Base-by-base conservation (phyloP, 2,329 filamentous ascomycete species). In the Xylaria sp. region DNA sequence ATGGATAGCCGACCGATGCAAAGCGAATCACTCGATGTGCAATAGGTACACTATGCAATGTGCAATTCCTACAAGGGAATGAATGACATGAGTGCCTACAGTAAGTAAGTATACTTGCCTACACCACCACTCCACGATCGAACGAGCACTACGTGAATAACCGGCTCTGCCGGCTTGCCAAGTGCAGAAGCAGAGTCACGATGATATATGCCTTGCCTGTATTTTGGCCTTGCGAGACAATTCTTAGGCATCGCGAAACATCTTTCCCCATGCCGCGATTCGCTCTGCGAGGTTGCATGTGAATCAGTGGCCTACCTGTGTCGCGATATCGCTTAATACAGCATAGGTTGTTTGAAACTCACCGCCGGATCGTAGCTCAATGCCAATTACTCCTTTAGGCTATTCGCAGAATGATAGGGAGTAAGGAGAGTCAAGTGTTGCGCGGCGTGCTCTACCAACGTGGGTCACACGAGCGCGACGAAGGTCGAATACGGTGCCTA, bases 331-430 rank as follows among this genome's bases (percentile, higher is more conserved):
- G 47, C 50, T 53, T n/a, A 53, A 32, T 53, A 53, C 50, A 53
- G 21, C 27, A 53, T 58, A 64, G 21, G 53, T 32, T 59, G 61
- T 60, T 69, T 73, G 73, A 76, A 73, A 76, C 74, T 76, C 74
- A 76, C 75, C 75, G 75, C 75, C 59, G 69, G 17, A 62, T 58
- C 34, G 17, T 54, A 62, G 24, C 32, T 24, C 45, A 51, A n/a
- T 11, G 19, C 32, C 48, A 65, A 47, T 63, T 65, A 48, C 67
- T 63, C 67, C 19, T 62, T 66, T 62, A 53, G 63, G 67, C 63
- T 60, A 21, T 62, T 59, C 62, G 30, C 21, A 36, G 30, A 50
- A 21, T 19, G 56, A 60, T 30, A 24, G 14, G 45, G 34, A 48
- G 50, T 1, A 19, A 42, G 24, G 48, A 42, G 55, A 42, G 30